phyloP scores from a whole-genome alignment of 2,329 filamentous ascomycete species.

The Fusarium austroafricanum region DNA sequence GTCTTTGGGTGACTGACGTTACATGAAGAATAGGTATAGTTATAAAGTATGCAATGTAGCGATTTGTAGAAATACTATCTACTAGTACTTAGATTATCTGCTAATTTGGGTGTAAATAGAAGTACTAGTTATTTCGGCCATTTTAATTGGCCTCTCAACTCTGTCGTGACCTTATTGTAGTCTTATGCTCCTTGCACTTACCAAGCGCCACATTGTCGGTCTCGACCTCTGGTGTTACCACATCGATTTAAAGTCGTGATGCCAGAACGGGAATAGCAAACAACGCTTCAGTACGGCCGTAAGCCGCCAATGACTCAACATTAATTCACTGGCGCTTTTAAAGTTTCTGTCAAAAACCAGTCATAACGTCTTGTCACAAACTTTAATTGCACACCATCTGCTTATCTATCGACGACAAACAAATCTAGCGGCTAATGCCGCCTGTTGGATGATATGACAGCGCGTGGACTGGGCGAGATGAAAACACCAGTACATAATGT shows the following conservation, averaged over 20 bases:
- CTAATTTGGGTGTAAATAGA: no score
- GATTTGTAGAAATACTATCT: no score
- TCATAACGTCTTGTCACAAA: not conserved
- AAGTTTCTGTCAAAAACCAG: not conserved
- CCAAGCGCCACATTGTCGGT: not conserved
- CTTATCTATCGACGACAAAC: not conserved
- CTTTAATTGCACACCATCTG: not conserved
- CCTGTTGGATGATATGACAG: not conserved
- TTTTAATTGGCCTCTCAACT: no score
- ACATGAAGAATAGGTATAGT: no score
- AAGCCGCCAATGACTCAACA: not conserved
- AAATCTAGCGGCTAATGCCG: not conserved
- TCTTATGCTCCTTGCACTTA: not conserved
- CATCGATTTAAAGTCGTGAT: not conserved
- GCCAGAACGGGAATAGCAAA: not conserved
- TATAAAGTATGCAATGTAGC: no score
- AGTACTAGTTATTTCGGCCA: no score
- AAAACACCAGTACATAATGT: not conserved
- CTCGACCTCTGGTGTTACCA: not conserved
- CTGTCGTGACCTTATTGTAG: no score
- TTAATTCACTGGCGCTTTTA: not conserved
- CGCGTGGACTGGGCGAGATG: not conserved
- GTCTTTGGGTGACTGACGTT: no score
- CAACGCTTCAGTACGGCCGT: not conserved
- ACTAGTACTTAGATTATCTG: no score